Conservation (phyloP, 2,329 filamentous ascomycete genomes). For the Magnaporthiopsis rhizophila region DNA sequence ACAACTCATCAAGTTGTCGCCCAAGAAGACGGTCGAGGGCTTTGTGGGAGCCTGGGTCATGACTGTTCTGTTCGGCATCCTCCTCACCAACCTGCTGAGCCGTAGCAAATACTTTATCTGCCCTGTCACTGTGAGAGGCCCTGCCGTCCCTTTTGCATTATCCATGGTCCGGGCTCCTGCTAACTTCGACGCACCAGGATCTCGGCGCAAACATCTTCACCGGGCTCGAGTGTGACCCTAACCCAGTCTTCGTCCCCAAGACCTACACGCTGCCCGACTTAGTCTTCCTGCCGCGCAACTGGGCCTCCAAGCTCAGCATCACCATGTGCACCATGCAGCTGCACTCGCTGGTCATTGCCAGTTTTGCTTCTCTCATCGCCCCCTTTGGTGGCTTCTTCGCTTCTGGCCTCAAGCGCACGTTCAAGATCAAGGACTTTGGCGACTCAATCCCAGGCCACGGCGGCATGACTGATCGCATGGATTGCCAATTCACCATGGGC, state of each 20-base stretch:
- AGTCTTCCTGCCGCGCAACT: slow-evolving; percentile 51
- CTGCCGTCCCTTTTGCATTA: background rate
- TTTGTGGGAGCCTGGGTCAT: slow-evolving; percentile 96
- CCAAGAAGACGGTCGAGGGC: slow-evolving; percentile 98
- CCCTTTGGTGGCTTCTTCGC: slow-evolving; percentile 98
- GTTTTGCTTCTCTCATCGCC: slow-evolving; percentile 92
- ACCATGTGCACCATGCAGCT: slow-evolving; percentile 84
- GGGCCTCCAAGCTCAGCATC: slow-evolving; percentile 52
- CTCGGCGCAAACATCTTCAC: slow-evolving; percentile 90
- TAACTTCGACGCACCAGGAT: slow-evolving; percentile 40
- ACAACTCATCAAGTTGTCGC: slow-evolving; percentile 93
- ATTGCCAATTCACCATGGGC: slow-evolving; percentile 99
- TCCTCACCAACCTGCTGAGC: slow-evolving; percentile 76
- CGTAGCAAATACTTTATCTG: slow-evolving; percentile 97
- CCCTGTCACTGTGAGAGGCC: slow-evolving; percentile 66
- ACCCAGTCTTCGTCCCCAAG: slow-evolving; percentile 80
- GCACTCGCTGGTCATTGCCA: slow-evolving; percentile 81
- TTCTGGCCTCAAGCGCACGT: slow-evolving; percentile 92
- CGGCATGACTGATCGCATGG: slow-evolving; percentile 98
- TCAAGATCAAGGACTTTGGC: slow-evolving; percentile 99
- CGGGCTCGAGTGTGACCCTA: slow-evolving; percentile 80
- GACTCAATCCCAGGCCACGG: slow-evolving; percentile 96
- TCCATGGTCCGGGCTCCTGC: background rate
- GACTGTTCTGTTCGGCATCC: slow-evolving; percentile 77
- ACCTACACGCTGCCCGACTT: slow-evolving; percentile 66